Evolutionary conservation across 352 stramenopile genomes (phyloP), one percentile per base, ranked within the genome.

Genomic region (Globisporangium solare): DNA sequence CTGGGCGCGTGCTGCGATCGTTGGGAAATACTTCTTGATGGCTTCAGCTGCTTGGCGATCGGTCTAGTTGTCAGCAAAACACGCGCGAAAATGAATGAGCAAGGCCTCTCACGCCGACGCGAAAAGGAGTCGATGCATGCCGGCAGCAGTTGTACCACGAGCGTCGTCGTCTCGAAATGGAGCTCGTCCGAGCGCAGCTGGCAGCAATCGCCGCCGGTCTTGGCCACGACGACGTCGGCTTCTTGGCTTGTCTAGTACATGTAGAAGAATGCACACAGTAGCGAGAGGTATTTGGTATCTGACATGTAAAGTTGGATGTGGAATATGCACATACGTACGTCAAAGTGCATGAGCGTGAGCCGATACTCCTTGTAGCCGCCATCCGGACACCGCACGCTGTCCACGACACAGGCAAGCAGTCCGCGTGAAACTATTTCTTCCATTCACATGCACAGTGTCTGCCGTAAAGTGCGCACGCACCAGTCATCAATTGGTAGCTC

Each of bases 291-390:
- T 15, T 40, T n/a, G n/a, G n/a, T n/a, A n/a, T n/a, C n/a, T n/a
- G n/a, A n/a, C 14, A 4, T 27, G 24, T 27, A 27, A 27, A 27
- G 24, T 27, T 27, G 10, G 27, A 12, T 15, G 17, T 56, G 18
- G 5, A 21, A 41, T 42, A 14, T 20, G 14, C 2, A 47, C 58
- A 12, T 43, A 79, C 71, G 31, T 43, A 79, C 71, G 31, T 66
- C 63, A 65, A 86, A 89, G 55, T 86, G 68, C 43, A 86, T 66
- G 22, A 89, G 58, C 45, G 74, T 86, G 45, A 89, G 54, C 6
- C 64, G 56, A 65, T 76, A 89, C 56, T 83, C 73, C 60, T 83
- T 70, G 62, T 85, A 89, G 7, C 79, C 79, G 61, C 79, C 79
- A 62, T 89, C 72, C 1, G 76, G 74, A 70, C 79, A 89, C 24